Evolutionary conservation across 371 early-diverging fungal genomes (phyloP), one percentile per base, ranked within the genome.

Genomic region (Mucor circinelloides): DNA sequence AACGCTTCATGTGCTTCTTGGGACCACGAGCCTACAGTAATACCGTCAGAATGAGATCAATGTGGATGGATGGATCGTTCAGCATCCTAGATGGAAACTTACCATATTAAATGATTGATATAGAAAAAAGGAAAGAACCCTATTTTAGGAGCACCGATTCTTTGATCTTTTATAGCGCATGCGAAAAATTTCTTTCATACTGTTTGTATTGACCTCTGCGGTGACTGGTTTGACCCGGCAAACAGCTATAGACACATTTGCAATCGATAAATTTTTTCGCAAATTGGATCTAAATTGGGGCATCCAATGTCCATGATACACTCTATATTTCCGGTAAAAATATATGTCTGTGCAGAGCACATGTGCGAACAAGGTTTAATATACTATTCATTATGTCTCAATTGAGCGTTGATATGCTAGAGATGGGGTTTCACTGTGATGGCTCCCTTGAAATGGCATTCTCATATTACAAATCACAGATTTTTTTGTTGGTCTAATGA

Each of bases 1-100:
- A 92, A 86, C 99, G 95, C 95, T 99, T 99, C 91, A 99, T 90
- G 90, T 99, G 99, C 91, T 99, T 99, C 89, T 95, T 96, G 73
- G 98, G 99, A 86, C 99, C 99, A 83, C 99, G 94, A 58, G 23
- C 55, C 55, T 55, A 52, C 8, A 52, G 3, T 0, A 32, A 21
- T 15, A 54, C 10, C 13, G 10, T 38, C 38, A 54, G 13, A 27
- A 63, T 17, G 17, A 1, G 17, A 5, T 40, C 25, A 8, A 21
- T 54, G 55, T 67, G 59, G 63, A 68, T 61, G 64, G 64, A 50
- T 66, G 63, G 63, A 60, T 67, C 10, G 10, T 13, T 8, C 13
- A 9, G 12, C 8, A 50, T 25, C 21, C 50, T 7, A 48, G 44
- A 66, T 67, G 15, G 8, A 52, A 42, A 63, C 66, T 64, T 65